Evolutionary conservation across 2,329 filamentous ascomycete genomes (phyloP).

Genomic region (Hirsutella thompsonii): DNA sequence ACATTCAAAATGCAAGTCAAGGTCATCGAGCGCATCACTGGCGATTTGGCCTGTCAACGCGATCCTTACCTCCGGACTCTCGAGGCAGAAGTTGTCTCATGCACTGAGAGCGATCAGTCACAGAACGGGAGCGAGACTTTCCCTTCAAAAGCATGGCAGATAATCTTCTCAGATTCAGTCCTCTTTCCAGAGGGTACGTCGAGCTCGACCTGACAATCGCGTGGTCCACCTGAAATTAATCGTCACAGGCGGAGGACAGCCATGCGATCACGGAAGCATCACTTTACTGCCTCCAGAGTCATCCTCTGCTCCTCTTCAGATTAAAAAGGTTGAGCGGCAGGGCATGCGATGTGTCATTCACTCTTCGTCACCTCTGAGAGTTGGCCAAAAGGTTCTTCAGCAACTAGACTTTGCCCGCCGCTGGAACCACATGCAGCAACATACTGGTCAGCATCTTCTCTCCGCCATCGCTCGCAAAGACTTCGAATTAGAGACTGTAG

Average conservation of each 20-base stretch:
- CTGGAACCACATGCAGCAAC: not conserved
- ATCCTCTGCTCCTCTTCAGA: not conserved
- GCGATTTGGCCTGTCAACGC: no score
- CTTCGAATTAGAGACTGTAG: not conserved
- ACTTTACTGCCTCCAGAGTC: not conserved
- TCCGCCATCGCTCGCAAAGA: not conserved
- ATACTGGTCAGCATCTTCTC: not conserved
- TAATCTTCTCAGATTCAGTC: not conserved
- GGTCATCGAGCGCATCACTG: no score
- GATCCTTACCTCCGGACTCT: no score
- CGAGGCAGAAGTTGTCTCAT: conserved; percentile 17
- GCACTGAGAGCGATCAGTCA: no score
- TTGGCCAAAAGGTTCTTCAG: not conserved
- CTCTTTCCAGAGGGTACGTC: not conserved
- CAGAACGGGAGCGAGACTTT: no score
- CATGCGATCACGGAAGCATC: not conserved
- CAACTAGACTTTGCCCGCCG: not conserved
- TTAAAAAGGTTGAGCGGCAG: not conserved
- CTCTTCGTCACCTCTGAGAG: not conserved
- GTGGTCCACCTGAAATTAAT: not conserved
- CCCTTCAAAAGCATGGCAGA: not conserved
- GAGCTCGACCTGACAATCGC: not conserved
- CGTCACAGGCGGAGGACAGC: not conserved
- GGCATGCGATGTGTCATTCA: not conserved
- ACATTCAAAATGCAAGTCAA: no score